Evolutionary conservation across 768 basidiomycete species (phyloP), one percentile per base, ranked within the genome.

Genomic region (Podaxis rugospora): DNA sequence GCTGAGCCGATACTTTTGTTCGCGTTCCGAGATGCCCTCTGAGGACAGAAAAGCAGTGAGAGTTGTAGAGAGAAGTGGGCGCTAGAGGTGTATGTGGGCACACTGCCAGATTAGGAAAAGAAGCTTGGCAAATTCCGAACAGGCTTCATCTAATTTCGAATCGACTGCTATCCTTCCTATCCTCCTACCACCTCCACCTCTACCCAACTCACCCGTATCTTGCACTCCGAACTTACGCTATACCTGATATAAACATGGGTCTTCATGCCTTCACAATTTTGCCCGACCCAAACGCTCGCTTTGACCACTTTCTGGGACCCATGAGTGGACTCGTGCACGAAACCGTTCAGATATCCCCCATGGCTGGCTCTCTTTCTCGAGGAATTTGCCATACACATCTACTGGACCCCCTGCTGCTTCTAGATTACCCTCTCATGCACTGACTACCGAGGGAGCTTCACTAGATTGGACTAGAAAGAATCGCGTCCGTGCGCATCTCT

Each of bases 401-500:
- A 52, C 55, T 57, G 59, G 59, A 51, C 50, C 54, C 49, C 57
- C 55, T 60, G 55, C 53, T 40, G 39, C 39, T 27, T 16, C 51
- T 51, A 32, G 21, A 16, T 25, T 11, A 18, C 62, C 57, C 47
- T 47, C 54, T 51, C 49, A 42, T 37, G 52, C 27, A 37, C 57
- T 23, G 32, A 32, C 37, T 61, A 14, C 21, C 44, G 42, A 14
- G 44, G 44, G 46, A 62, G 46, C 50, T 63, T 62, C 18, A 18
- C 49, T 51, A 51, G 47, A 56, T 25, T 46, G 53, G 25, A 56
- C 51, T 18, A 32, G 40, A 53, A 39, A 50, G 61, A 51, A 65
- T 55, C 52, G 67, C 59, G 71, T 72, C 72, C 68, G 71, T 71
- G 69, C 70, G 68, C 66, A 59, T 62, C 63, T 57, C 57, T 57